phyloP scores from a whole-genome alignment of 768 basidiomycete genomes.

The Xanthoconium purpureum region DNA sequence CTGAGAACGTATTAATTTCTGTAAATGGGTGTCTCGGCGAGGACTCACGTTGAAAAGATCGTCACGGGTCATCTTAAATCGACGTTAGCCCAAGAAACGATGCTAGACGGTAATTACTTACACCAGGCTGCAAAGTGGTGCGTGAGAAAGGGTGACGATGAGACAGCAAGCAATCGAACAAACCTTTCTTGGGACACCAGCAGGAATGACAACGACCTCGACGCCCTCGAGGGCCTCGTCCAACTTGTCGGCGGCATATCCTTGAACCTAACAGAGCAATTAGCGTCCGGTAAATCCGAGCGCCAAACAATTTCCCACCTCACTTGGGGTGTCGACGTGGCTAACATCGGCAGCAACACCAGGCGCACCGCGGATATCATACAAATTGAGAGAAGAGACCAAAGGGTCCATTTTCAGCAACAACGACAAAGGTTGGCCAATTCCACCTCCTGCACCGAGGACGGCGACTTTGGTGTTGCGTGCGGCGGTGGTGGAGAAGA shows the following conservation, averaged over 20 bases:
- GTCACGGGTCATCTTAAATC: constrained; percentile 85
- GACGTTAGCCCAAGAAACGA: constrained; percentile 25
- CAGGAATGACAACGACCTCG: constrained; percentile 94
- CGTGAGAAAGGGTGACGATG: constrained; percentile 22
- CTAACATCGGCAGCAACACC: constrained; percentile 98
- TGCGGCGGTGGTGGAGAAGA: constrained; percentile 72
- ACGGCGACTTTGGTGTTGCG: constrained; percentile 89
- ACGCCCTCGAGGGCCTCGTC: constrained; percentile 86
- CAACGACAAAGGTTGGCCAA: constrained; percentile 94
- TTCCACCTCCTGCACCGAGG: constrained; percentile 97
- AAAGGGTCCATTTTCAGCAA: constrained; percentile 86
- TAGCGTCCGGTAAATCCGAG: neutral
- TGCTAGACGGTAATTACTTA: constrained; percentile 43
- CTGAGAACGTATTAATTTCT: constrained; percentile 37
- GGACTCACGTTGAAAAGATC: constrained; percentile 87
- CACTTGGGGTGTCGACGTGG: constrained; percentile 88
- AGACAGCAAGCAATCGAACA: constrained; percentile 12
- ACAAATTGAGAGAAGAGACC: constrained; percentile 75
- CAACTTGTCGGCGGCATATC: constrained; percentile 82
- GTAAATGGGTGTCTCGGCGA: neutral
- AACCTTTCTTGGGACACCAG: constrained; percentile 98
- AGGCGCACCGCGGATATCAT: constrained; percentile 28
- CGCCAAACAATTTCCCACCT: constrained; percentile 46
- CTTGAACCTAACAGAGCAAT: constrained; percentile 55
- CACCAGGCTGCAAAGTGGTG: constrained; percentile 62